phyloP scores from a whole-genome alignment of 306 rosid genomes.

The Lathyrus sativus region DNA sequence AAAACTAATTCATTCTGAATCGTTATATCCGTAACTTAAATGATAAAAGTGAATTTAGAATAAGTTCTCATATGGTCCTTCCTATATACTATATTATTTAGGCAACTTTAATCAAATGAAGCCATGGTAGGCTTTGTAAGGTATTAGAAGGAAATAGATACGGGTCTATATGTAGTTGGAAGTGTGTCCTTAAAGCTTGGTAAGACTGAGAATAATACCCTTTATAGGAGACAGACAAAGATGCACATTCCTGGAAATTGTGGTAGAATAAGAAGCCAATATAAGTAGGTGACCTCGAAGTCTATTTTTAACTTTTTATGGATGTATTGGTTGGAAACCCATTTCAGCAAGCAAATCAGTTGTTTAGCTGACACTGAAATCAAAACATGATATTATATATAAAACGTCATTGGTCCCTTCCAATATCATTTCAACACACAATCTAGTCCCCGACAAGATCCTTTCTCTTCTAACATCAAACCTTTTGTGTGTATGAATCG shows the following conservation, averaged over 20 bases:
- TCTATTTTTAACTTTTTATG: constrained; percentile 41
- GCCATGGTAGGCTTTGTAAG: constrained; percentile 20
- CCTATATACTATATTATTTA: no score
- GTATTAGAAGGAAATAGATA: constrained; percentile 34
- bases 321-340: constrained; percentile 63
- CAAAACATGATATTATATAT: constrained; percentile 33
- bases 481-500: constrained; percentile 45
- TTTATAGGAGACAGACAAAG: constrained; percentile 37
- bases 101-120: no score
- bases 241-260: constrained; percentile 26
- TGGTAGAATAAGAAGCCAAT: constrained; percentile 23
- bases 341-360: constrained; percentile 58
- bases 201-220: constrained; percentile 11
- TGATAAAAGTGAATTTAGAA: no score
- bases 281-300: constrained; percentile 44
- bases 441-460: constrained; percentile 51
- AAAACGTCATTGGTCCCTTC: constrained; percentile 49
- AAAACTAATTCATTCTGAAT: no score
- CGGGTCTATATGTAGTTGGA: constrained; percentile 28
- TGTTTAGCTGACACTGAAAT: constrained; percentile 62
- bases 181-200: constrained; percentile 40
- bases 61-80: no score
- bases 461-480: constrained; percentile 37
- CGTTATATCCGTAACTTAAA: no score
- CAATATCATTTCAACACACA: constrained; percentile 24